Evolutionary conservation across 495 filamentous ascomycete species (phyloP).

Genomic region (Elaphomyces granulatus): DNA sequence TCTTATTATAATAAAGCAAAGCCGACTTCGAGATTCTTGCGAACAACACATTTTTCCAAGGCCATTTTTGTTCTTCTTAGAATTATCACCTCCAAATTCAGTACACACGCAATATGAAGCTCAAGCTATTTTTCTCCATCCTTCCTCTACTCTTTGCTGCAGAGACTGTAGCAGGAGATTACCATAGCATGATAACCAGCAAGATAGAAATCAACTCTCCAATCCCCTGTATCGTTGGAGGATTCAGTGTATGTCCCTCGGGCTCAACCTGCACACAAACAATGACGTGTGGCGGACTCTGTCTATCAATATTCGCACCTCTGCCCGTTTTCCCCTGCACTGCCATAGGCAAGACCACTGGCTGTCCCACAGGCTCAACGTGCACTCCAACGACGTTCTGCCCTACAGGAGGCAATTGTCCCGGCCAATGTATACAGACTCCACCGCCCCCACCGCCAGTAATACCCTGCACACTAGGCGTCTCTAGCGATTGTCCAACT

Average conservation of each 20-base stretch:
- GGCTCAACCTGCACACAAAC: conserved; percentile 5
- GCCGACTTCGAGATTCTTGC: too few species aligned
- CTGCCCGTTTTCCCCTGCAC: neutral
- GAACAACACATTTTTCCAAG: too few species aligned
- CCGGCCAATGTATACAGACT: neutral
- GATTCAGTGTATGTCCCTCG: conserved; percentile 1
- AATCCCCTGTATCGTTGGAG: conserved; percentile 7
- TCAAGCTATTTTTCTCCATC: too few species aligned
- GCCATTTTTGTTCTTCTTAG: too few species aligned
- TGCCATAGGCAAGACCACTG: neutral
- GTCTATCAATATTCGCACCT: neutral
- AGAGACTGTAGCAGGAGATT: too few species aligned
- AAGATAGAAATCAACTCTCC: too few species aligned
- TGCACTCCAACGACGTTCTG: neutral
- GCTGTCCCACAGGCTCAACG: neutral
- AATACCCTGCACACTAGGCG: conserved; percentile 2
- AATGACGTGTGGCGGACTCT: conserved; percentile 3
- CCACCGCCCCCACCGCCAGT: neutral
- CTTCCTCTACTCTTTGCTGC: too few species aligned
- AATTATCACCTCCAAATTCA: too few species aligned
- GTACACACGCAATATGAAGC: too few species aligned
- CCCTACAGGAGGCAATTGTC: neutral
- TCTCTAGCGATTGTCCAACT: neutral
- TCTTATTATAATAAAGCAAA: too few species aligned
- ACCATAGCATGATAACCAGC: too few species aligned